Percentiles rank a stretch among this genome's conserved stretches.
These are phyloP conservation scores for Trypanosoma melophagium DNA, from an alignment of 208 protist species.

Conservation along the genomic window DNA sequence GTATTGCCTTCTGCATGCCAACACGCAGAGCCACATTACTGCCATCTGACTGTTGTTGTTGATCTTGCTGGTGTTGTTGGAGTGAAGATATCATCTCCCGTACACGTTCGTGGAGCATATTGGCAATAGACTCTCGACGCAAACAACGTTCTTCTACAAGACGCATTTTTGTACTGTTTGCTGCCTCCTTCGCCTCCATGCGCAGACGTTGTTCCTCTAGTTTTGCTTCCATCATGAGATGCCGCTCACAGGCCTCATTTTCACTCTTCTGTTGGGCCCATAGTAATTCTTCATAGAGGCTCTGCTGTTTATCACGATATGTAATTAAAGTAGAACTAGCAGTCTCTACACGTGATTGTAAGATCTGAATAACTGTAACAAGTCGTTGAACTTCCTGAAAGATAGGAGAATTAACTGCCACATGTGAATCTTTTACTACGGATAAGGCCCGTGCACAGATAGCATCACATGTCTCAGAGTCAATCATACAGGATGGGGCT, in stretches of 20 bases:
- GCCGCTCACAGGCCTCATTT: neutral
- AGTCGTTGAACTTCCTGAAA: slow-evolving; percentile 8
- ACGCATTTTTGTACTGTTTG: slow-evolving; percentile 7
- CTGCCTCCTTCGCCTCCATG: neutral
- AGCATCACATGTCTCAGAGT: slow-evolving; percentile 15
- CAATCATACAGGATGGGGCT: slow-evolving; percentile 10
- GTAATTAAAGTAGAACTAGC: slow-evolving; percentile 1
- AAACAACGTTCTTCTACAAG: slow-evolving; percentile 15
- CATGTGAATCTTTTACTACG: slow-evolving; percentile 1
- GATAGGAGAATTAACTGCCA: neutral
- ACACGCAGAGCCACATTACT: too few species aligned
- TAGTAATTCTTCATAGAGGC: slow-evolving; percentile 7
- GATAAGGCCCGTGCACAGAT: slow-evolving; percentile 3
- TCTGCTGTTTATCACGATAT: slow-evolving; percentile 9
- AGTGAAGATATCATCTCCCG: slow-evolving; percentile 28
- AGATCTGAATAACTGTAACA: slow-evolving; percentile 9
- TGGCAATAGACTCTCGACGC: slow-evolving; percentile 16
- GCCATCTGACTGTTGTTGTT: too few species aligned
- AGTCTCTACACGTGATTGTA: slow-evolving; percentile 10
- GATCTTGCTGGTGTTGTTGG: neutral
- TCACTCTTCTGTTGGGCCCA: slow-evolving; percentile 12
- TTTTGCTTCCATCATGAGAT: neutral
- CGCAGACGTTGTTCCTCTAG: slow-evolving; percentile 7
- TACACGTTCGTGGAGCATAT: slow-evolving; percentile 20
- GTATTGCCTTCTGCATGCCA: neutral